These are phyloP conservation scores for Aspergillus bombycis DNA, from an alignment of 2,329 filamentous ascomycete genomes.

Conservation along the genomic window DNA sequence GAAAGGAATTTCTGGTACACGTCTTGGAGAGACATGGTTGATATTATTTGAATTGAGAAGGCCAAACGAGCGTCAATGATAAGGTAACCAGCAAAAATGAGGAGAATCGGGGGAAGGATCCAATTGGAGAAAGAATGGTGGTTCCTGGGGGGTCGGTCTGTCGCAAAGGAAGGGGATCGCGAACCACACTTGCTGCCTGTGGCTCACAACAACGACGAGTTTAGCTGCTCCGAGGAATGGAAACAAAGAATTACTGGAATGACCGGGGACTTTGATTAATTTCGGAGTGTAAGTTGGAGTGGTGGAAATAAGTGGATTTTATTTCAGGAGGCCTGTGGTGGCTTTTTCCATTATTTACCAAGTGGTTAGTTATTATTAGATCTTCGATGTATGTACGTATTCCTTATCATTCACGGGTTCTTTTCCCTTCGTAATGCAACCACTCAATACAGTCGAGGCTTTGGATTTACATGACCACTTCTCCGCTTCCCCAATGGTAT, in stretches of 20 bases:
- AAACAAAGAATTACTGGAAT: neutral
- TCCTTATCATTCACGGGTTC: neutral
- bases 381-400: neutral
- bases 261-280: neutral
- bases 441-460: neutral
- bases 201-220: neutral
- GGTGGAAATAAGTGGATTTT: neutral
- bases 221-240: neutral
- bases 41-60: neutral
- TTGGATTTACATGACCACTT: neutral
- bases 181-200: slow-evolving; percentile 6
- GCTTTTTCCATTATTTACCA: slow-evolving; percentile 2
- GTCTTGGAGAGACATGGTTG: slow-evolving; percentile 46
- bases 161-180: slow-evolving; percentile 8
- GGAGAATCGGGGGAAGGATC: slow-evolving; percentile 13
- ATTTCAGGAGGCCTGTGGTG: neutral
- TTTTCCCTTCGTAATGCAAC: neutral
- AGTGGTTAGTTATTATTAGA: slow-evolving; percentile 4
- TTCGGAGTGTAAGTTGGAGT: neutral
- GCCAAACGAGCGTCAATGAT: slow-evolving; percentile 14
- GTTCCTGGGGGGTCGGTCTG: neutral
- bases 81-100: slow-evolving; percentile 10
- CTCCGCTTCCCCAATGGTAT: neutral
- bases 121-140: slow-evolving; percentile 15
- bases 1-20: slow-evolving; percentile 74